Percentiles rank a stretch among this genome's conserved stretches.
Conservation (phyloP, 352 stramenopile genomes). For the Globisporangium heterothallicum region DNA sequence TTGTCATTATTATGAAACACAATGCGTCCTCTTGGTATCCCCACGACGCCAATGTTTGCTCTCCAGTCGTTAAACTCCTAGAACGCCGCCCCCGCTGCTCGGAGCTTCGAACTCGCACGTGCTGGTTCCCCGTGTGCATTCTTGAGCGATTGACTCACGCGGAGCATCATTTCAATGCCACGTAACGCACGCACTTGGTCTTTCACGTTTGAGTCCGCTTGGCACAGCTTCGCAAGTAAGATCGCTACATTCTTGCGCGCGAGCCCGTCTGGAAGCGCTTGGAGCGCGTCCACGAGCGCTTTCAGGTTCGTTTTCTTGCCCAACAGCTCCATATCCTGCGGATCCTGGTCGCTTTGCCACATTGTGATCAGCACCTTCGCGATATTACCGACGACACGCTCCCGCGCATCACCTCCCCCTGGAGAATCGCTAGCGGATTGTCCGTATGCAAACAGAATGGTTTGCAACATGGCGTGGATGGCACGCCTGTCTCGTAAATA, state of each 20-base stretch:
- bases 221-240: constrained; percentile 65
- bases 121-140: not conserved
- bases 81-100: too few relatives aligned
- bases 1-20: too few relatives aligned
- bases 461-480: constrained; percentile 32
- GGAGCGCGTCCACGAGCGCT: constrained; percentile 38
- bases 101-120: too few relatives aligned
- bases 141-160: constrained; percentile 48
- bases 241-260: constrained; percentile 77
- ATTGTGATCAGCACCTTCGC: constrained; percentile 63
- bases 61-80: too few relatives aligned
- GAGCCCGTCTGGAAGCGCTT: constrained; percentile 38
- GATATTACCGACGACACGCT: constrained; percentile 59
- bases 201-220: constrained; percentile 41
- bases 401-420: constrained; percentile 21
- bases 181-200: constrained; percentile 45
- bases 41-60: too few relatives aligned
- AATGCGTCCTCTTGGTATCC: too few relatives aligned
- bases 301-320: constrained; percentile 19
- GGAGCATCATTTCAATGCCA: constrained; percentile 80
- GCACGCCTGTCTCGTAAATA: constrained; percentile 35
- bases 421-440: constrained; percentile 12
- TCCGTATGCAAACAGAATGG: constrained; percentile 27
- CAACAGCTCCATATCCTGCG: constrained; percentile 17
- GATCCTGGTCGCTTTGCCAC: constrained; percentile 18